Conservation (phyloP, 2,329 filamentous ascomycete species). For the Sphaerulina vaccinii region DNA sequence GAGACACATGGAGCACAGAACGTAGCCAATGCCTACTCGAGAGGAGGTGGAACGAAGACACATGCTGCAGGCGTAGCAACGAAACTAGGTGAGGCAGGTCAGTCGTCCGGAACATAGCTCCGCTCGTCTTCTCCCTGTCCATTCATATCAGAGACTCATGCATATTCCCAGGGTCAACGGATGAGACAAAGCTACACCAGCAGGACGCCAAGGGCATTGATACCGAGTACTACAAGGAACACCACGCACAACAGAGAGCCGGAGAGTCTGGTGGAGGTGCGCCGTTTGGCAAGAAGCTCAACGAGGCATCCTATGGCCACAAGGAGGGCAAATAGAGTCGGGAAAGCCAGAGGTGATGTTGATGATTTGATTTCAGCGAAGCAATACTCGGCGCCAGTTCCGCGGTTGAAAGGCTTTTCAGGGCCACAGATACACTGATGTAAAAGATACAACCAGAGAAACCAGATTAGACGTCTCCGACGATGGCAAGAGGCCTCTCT, state of each 20-base stretch:
- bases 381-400: neutral
- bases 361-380: neutral
- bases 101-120: slow-evolving; percentile 10
- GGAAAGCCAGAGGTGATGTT: neutral
- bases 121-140: neutral
- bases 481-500: neutral
- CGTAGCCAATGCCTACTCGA: slow-evolving; percentile 37
- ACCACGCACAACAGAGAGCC: slow-evolving; percentile 33
- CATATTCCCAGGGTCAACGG: slow-evolving; percentile 26
- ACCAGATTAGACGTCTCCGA: neutral
- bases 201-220: slow-evolving; percentile 33
- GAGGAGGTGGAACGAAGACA: slow-evolving; percentile 37
- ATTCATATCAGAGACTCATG: neutral
- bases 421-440: slow-evolving; percentile 2
- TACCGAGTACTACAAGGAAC: slow-evolving; percentile 36
- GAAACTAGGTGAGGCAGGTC: slow-evolving; percentile 31
- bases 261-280: slow-evolving; percentile 21
- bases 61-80: slow-evolving; percentile 39
- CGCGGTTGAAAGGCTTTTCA: neutral
- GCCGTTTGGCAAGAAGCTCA: slow-evolving; percentile 32
- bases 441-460: slow-evolving; percentile 1
- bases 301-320: slow-evolving; percentile 36
- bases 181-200: slow-evolving; percentile 28
- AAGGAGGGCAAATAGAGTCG: slow-evolving; percentile 36
- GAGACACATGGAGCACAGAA: slow-evolving; percentile 38